Conservation (phyloP, 176 grass and related monocot species). For the Rhynchospora pubera region DNA sequence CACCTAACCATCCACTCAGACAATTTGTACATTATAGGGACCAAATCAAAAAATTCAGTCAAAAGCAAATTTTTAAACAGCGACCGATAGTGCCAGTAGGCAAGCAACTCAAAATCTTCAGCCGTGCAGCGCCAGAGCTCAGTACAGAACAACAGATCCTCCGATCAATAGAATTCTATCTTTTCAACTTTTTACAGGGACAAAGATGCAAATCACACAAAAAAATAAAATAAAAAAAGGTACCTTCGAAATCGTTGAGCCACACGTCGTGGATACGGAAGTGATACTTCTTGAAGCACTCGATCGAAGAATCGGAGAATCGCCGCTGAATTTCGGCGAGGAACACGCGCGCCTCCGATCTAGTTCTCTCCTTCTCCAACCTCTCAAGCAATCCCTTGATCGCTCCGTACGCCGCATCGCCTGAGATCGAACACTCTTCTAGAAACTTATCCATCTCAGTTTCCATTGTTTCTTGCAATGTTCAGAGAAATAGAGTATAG, state of each 20-base stretch:
- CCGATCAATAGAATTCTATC: not conserved
- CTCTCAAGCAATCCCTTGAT: constrained; percentile 67
- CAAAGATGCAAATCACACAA: not conserved
- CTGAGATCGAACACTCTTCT: constrained; percentile 53
- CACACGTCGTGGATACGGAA: constrained; percentile 86
- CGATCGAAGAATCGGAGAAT: constrained; percentile 39
- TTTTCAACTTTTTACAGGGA: not conserved
- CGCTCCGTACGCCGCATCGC: constrained; percentile 76
- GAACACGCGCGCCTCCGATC: constrained; percentile 62
- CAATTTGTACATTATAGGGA: not conserved
- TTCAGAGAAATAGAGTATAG: not conserved
- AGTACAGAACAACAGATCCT: not conserved
- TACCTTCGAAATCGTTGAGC: constrained; percentile 64
- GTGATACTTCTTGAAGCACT: constrained; percentile 73
- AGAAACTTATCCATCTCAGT: constrained; percentile 56
- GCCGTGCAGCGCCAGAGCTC: not conserved
- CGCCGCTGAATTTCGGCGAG: constrained; percentile 58
- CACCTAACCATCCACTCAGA: not conserved
- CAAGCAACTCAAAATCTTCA: too few species aligned
- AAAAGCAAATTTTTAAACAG: not conserved
- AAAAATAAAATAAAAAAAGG: not conserved
- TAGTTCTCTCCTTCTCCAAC: constrained; percentile 40
- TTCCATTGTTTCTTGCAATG: constrained; percentile 18
- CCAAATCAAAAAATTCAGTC: not conserved
- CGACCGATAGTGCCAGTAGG: not conserved